phyloP scores from a whole-genome alignment of 805 yeast species.

The Kazachstania kunashirensis region DNA sequence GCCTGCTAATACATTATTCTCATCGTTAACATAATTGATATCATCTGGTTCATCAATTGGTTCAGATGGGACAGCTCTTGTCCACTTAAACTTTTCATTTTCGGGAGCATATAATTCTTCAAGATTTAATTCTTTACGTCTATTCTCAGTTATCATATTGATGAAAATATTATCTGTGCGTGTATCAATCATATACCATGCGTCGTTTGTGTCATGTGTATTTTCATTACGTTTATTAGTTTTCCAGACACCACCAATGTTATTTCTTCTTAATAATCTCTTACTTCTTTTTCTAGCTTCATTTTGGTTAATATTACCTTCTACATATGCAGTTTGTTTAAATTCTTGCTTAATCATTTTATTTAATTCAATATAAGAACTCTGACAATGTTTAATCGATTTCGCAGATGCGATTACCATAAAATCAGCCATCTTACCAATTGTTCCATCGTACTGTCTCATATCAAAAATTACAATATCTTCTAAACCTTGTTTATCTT shows the following conservation, averaged over 20 bases:
- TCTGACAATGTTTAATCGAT: slow-evolving; percentile 63
- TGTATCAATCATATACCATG: slow-evolving; percentile 79
- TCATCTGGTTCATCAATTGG: slow-evolving; percentile 7
- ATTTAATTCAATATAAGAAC: slow-evolving; percentile 54
- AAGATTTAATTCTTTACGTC: slow-evolving; percentile 59
- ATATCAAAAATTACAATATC: slow-evolving; percentile 60
- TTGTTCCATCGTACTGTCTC: slow-evolving; percentile 27
- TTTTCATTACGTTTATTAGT: slow-evolving; percentile 38
- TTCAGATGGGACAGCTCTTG: background rate
- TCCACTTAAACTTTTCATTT: slow-evolving; percentile 29
- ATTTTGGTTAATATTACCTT: slow-evolving; percentile 61
- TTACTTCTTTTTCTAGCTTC: slow-evolving; percentile 42
- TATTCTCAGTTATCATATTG: slow-evolving; percentile 62
- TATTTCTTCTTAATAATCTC: slow-evolving; percentile 43
- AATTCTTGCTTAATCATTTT: slow-evolving; percentile 46
- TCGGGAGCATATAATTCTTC: slow-evolving; percentile 56
- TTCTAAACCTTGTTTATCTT: slow-evolving; percentile 53
- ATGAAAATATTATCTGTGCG: slow-evolving; percentile 51
- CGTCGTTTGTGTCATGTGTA: slow-evolving; percentile 43
- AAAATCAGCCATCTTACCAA: slow-evolving; percentile 32
- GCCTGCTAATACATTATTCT: slow-evolving; percentile 20
- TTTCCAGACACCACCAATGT: slow-evolving; percentile 40
- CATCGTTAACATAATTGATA: slow-evolving; percentile 2
- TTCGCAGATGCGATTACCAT: slow-evolving; percentile 69
- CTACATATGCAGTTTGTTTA: slow-evolving; percentile 42